A percentile compares a stretch with the other conserved stretches of the same genome.
Evolutionary conservation across 2,329 filamentous ascomycete species (phyloP).

Genomic region (Phoma sp.): DNA sequence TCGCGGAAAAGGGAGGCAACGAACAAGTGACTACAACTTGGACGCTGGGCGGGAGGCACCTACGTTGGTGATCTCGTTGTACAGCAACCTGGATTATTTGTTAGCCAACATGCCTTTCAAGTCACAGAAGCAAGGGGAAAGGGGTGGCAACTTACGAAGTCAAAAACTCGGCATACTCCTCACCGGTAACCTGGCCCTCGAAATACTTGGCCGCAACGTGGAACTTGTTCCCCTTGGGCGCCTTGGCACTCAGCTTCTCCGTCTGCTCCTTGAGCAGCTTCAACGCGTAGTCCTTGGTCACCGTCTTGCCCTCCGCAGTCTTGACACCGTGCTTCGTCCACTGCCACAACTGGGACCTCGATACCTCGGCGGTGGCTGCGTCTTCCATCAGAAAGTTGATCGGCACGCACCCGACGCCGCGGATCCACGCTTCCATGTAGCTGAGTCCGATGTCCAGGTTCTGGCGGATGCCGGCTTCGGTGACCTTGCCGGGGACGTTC

Average conservation of each 20-base stretch:
- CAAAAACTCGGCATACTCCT: conserved; percentile 97
- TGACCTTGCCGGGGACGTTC: conserved; percentile 92
- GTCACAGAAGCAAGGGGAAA: too few species aligned
- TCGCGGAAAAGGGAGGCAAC: background rate
- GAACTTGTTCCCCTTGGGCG: conserved; percentile 88
- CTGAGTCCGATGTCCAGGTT: conserved; percentile 95
- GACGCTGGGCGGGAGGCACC: conserved; percentile 65
- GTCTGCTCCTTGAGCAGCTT: conserved; percentile 86
- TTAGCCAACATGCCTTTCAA: too few species aligned
- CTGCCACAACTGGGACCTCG: conserved; percentile 93
- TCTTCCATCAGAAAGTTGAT: conserved; percentile 99
- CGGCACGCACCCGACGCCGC: conserved; percentile 92
- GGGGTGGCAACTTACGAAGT: conserved; percentile 81
- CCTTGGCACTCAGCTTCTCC: conserved; percentile 74
- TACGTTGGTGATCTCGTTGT: conserved; percentile 83
- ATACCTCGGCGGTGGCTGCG: conserved; percentile 95
- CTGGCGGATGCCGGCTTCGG: conserved; percentile 94
- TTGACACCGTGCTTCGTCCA: conserved; percentile 79
- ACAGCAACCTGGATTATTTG: conserved; percentile 78
- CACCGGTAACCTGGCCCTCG: conserved; percentile 87
- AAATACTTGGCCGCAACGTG: conserved; percentile 92
- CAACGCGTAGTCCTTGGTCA: conserved; percentile 91
- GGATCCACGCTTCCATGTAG: conserved; percentile 99
- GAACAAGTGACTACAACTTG: conserved; percentile 47
- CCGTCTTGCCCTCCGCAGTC: conserved; percentile 86